These are phyloP conservation scores for Aspergillus carlsbadensis DNA, from an alignment of 495 filamentous ascomycete genomes.

Conservation along the genomic window DNA sequence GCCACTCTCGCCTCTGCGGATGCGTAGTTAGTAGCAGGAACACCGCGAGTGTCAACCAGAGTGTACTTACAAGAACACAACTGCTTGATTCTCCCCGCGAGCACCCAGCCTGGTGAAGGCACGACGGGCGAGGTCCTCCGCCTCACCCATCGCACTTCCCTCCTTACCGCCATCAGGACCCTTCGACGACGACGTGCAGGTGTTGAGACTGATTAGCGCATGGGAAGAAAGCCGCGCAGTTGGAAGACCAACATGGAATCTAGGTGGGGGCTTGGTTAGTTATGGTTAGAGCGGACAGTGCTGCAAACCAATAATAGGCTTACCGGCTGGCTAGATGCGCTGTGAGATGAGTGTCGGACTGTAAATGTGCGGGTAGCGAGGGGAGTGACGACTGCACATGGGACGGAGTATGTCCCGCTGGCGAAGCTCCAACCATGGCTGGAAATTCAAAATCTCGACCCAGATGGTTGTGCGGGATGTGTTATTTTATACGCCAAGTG, in stretches of 20 bases:
- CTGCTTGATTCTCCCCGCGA: constrained; percentile 86
- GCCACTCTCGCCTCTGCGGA: constrained; percentile 81
- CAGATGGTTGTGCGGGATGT: background rate
- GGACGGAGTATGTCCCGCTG: constrained; percentile 45
- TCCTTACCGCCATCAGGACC: constrained; percentile 86
- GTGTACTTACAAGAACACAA: constrained; percentile 81
- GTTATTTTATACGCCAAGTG: background rate
- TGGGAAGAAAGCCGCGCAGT: constrained; percentile 87
- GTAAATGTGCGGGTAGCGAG: constrained; percentile 82
- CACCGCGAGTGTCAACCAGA: background rate
- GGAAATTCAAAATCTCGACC: constrained; percentile 21
- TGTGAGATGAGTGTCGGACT: constrained; percentile 94
- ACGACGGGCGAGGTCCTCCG: constrained; percentile 82
- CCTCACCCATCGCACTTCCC: constrained; percentile 81
- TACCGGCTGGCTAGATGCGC: constrained; percentile 90
- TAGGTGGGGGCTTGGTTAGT: constrained; percentile 24
- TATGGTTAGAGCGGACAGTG: background rate
- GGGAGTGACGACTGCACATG: constrained; percentile 90
- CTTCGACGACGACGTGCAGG: constrained; percentile 81
- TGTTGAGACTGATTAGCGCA: constrained; percentile 87
- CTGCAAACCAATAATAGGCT: background rate
- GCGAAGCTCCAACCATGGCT: constrained; percentile 39
- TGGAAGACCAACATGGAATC: constrained; percentile 84
- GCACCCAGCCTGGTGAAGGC: constrained; percentile 84
- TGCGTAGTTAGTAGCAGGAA: background rate